Conservation (phyloP, 768 basidiomycete genomes). For the Mycena galericulata region DNA sequence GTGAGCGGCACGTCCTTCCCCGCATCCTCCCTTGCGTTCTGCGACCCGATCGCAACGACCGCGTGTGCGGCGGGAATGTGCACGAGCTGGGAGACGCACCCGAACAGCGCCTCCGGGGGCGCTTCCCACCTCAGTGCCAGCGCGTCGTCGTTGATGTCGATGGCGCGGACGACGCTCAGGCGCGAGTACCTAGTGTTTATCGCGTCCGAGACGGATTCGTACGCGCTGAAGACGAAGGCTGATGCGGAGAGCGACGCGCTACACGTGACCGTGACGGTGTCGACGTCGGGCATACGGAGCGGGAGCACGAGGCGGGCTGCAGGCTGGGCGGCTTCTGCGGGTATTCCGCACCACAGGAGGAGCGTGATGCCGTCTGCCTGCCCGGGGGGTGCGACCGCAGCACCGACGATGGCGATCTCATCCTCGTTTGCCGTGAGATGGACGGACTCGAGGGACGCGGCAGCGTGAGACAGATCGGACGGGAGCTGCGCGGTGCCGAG, state of each 20-base stretch:
- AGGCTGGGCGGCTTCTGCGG: conserved; percentile 11
- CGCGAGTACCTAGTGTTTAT: conserved; percentile 19
- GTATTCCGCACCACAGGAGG: conserved; percentile 19
- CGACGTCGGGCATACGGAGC: conserved; percentile 15
- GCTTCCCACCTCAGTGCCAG: conserved; percentile 16
- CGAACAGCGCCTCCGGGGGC: conserved; percentile 7
- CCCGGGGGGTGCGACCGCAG: conserved; percentile 12
- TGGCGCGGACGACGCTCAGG: conserved; percentile 16
- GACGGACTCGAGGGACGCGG: conserved; percentile 11
- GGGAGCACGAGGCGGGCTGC: conserved; percentile 17
- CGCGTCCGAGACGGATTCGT: too few relatives aligned
- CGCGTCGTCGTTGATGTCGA: conserved; percentile 10
- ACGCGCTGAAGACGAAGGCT: too few relatives aligned
- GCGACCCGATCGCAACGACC: conserved; percentile 18
- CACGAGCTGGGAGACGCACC: conserved; percentile 7
- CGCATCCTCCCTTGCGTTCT: conserved; percentile 21
- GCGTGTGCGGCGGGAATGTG: conserved; percentile 11
- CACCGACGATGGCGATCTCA: too few relatives aligned
- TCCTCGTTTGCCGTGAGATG: conserved; percentile 5
- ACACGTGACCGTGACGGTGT: conserved; percentile 15
- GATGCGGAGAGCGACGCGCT: too few relatives aligned
- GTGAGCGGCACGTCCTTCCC: conserved; percentile 3
- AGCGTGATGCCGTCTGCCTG: conserved; percentile 15
- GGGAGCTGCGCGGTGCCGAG: conserved; percentile 20
- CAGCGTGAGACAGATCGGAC: conserved; percentile 14